Percentiles rank a stretch among this genome's conserved stretches.
Conservation (phyloP, 2,329 filamentous ascomycete genomes). For the Ophiognomonia clavigignenti-juglandacearum region DNA sequence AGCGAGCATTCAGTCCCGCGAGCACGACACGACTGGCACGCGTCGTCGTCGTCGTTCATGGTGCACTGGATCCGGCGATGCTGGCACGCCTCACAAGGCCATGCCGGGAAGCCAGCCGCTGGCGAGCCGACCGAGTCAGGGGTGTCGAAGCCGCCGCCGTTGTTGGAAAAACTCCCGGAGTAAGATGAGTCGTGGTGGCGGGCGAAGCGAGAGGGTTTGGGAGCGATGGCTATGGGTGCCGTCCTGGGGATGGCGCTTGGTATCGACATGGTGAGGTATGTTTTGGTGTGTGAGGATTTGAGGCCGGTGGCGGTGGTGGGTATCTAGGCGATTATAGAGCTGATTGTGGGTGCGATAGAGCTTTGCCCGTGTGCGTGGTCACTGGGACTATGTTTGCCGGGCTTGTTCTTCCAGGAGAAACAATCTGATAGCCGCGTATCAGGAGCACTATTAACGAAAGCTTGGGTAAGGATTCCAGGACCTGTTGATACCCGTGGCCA, state of each 20-base stretch:
- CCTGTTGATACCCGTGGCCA: too few species aligned
- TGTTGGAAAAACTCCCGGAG: conserved; percentile 41
- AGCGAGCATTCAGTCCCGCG: conserved; percentile 77
- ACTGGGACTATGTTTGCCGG: neutral
- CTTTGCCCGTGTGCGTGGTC: too few species aligned
- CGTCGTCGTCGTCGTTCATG: conserved; percentile 64
- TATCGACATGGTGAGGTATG: conserved; percentile 44
- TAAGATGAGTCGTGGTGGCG: conserved; percentile 46
- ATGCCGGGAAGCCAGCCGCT: conserved; percentile 36
- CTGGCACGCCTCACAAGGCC: conserved; percentile 70
- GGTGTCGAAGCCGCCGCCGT: conserved; percentile 42
- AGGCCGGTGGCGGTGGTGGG: neutral
- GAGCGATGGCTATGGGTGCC: conserved; percentile 62
- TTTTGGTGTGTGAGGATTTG: neutral
- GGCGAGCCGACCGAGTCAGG: conserved; percentile 39
- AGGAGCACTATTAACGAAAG: too few species aligned
- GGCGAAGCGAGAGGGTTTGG: conserved; percentile 47
- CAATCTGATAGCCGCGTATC: neutral
- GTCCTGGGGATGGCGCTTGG: conserved; percentile 52
- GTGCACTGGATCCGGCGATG: conserved; percentile 72
- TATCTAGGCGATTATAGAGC: neutral
- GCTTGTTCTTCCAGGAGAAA: neutral
- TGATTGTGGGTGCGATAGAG: neutral
- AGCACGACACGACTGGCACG: conserved; percentile 73
- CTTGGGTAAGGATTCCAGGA: too few species aligned